Percentiles rank a stretch among this genome's conserved stretches.
Evolutionary conservation across 306 rosid genomes (phyloP).

Genomic region (Geum urbanum): DNA sequence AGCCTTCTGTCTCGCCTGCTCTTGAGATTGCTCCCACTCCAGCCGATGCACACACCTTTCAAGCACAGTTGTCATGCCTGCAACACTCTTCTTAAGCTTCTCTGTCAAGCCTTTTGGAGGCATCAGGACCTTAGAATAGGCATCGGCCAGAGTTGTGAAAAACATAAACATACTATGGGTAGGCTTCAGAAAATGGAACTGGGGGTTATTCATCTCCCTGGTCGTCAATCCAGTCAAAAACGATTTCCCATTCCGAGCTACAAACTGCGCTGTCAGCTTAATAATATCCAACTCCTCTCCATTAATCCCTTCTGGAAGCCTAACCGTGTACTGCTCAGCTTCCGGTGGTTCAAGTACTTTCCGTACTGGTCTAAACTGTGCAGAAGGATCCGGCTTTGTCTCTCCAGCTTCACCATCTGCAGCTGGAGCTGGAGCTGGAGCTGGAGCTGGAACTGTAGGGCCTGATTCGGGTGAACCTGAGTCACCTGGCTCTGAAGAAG

Average conservation of each 20-base stretch:
- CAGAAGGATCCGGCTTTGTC: conserved; percentile 55
- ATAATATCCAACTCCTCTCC: conserved; percentile 94
- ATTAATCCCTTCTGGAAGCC: conserved; percentile 94
- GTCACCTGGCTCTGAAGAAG: conserved; percentile 41
- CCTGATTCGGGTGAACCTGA: conserved; percentile 34
- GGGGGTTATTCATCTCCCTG: conserved; percentile 83
- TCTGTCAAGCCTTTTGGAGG: conserved; percentile 80
- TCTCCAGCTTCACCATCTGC: conserved; percentile 43
- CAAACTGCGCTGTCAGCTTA: conserved; percentile 94
- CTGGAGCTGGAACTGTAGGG: no score
- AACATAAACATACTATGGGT: conserved; percentile 94
- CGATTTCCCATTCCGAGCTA: conserved; percentile 88
- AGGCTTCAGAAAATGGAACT: conserved; percentile 92
- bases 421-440: conserved; percentile 33
- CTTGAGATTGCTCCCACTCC: conserved; percentile 94
- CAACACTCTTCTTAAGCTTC: conserved; percentile 68
- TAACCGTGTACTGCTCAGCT: conserved; percentile 83
- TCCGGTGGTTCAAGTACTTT: conserved; percentile 91
- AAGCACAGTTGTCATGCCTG: conserved; percentile 86
- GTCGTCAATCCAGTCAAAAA: conserved; percentile 89
- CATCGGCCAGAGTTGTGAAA: conserved; percentile 92
- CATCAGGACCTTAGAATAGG: conserved; percentile 89
- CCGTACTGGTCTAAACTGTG: conserved; percentile 59
- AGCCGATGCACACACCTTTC: conserved; percentile 84
- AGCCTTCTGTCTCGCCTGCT: conserved; percentile 93